Percentiles rank a stretch among this genome's conserved stretches.
These are phyloP conservation scores for Mucor irregularis DNA, from an alignment of 371 early-diverging fungal genomes.

Conservation along the genomic window DNA sequence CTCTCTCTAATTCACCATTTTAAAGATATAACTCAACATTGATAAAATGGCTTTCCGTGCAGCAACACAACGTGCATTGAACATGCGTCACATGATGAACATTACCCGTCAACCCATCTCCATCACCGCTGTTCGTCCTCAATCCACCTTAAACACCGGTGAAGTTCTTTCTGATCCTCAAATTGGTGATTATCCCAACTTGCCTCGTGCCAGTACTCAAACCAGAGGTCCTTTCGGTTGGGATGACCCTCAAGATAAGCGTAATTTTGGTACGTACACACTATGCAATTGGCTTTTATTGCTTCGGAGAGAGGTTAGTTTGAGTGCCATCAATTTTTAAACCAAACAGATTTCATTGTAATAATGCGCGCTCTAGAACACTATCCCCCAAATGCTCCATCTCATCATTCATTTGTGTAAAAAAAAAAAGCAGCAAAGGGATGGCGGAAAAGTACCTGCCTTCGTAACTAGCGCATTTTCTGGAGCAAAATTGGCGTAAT, in stretches of 20 bases:
- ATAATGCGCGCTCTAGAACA: no score
- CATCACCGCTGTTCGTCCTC: constrained; percentile 38
- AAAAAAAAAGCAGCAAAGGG: no score
- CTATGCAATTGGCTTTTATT: no score
- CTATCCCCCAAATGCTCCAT: no score
- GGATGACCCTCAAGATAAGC: constrained; percentile 65
- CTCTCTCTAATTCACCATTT: background rate
- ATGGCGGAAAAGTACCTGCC: no score
- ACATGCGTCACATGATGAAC: constrained; percentile 33
- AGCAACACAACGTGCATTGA: constrained; percentile 40
- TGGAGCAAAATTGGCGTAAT: no score
- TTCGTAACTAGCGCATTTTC: no score
- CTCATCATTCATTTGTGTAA: no score
- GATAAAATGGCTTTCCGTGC: constrained; percentile 42
- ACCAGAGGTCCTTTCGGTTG: constrained; percentile 59
- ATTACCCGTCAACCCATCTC: constrained; percentile 29
- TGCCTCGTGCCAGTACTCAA: constrained; percentile 62
- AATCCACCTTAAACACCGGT: constrained; percentile 50
- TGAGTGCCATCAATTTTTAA: no score
- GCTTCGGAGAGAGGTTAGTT: no score
- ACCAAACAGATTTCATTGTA: no score
- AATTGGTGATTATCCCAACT: constrained; percentile 68
- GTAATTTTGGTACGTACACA: constrained; percentile 71
- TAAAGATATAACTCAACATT: background rate
- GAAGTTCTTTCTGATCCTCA: constrained; percentile 59